Base-by-base conservation (phyloP, 345 rosid genomes). In the Sisymbrium irio region DNA sequence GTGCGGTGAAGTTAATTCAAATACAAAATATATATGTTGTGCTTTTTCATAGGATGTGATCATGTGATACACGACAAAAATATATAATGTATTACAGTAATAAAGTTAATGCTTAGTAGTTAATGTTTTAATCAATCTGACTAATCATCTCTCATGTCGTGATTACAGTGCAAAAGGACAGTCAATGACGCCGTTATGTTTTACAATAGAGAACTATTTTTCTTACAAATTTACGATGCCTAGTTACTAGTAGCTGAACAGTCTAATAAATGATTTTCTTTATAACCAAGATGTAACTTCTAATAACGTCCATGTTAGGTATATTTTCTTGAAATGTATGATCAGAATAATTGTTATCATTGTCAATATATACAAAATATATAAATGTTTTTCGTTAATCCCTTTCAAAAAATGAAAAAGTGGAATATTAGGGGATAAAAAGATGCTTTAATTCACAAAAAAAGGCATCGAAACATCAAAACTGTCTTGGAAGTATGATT, bases 401-500 rank as follows among this genome's bases (percentile, higher is more conserved):
- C 5, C 28, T 60, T 61, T 8, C 33, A 37, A 42, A 42, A 4
- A 42, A 44, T 57, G 44, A 63, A 69, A 75, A 76, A 56, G 17
- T 25, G 27, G 71, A 55, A 63, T 45, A 69, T 62, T 63, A 69
- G 25, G 70, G 10, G 60, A 56, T 53, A 19, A 70, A 71, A 40
- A 69, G 79, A 76, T 35, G 79, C 79, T 69, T 76, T 76, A 54
- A 7, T 7, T 53, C 60, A 62, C 70, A n/a, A 65, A 3, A 55
- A 73, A 33, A 22, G 51, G 19, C 49, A 74, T 65, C 61, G 62
- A 44, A 76, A 35, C 69, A 76, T 68, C 79, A 57, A 49, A 62
- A 62, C 20, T 51, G 64, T 68, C 39, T 22, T 62, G 69, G 53
- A 62, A 69, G 20, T 55, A 77, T 77, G 80, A 77, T 77, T 77